Evolutionary conservation across 805 yeast species (phyloP).

Genomic region (Cyberlindnera euphorbiae): DNA sequence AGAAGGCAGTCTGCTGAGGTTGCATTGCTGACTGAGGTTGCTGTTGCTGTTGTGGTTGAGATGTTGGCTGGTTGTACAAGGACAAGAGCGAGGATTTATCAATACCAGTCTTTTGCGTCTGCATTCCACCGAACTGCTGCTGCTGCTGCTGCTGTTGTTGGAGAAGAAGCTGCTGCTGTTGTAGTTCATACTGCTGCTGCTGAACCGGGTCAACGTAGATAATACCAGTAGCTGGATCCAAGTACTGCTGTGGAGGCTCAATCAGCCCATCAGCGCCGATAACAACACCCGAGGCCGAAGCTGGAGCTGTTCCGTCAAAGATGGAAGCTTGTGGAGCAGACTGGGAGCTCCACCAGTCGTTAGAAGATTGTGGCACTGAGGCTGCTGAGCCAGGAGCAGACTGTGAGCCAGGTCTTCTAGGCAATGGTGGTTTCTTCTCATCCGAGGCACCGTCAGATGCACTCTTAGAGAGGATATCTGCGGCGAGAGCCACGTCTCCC

Average conservation of each 20-base stretch:
- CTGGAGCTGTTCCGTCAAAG: constrained; percentile 17
- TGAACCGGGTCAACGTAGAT: constrained; percentile 66
- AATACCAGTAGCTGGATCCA: constrained; percentile 69
- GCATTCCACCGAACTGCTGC: constrained; percentile 2
- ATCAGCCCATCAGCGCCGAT: constrained; percentile 24
- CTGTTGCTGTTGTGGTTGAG: constrained; percentile 28
- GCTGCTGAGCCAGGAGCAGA: neutral
- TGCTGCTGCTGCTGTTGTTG: constrained; percentile 15
- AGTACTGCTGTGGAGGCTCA: constrained; percentile 59
- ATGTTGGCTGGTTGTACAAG: constrained; percentile 29
- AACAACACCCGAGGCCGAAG: constrained; percentile 23
- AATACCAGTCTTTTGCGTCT: constrained; percentile 11
- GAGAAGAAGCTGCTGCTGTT: constrained; percentile 17
- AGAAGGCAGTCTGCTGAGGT: constrained; percentile 11
- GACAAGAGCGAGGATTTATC: constrained; percentile 20
- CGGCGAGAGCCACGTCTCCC: constrained; percentile 58
- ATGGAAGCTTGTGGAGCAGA: constrained; percentile 27
- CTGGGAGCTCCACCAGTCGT: constrained; percentile 27
- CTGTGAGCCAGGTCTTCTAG: constrained; percentile 28
- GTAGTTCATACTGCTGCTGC: constrained; percentile 33
- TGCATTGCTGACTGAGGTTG: constrained; percentile 9
- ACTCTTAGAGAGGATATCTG: constrained; percentile 43
- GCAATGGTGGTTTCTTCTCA: constrained; percentile 47
- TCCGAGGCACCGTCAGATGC: constrained; percentile 32
- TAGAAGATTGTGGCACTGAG: constrained; percentile 7